These are phyloP conservation scores for Saitozyma sp. DNA, from an alignment of 768 basidiomycete genomes.

Conservation along the genomic window DNA sequence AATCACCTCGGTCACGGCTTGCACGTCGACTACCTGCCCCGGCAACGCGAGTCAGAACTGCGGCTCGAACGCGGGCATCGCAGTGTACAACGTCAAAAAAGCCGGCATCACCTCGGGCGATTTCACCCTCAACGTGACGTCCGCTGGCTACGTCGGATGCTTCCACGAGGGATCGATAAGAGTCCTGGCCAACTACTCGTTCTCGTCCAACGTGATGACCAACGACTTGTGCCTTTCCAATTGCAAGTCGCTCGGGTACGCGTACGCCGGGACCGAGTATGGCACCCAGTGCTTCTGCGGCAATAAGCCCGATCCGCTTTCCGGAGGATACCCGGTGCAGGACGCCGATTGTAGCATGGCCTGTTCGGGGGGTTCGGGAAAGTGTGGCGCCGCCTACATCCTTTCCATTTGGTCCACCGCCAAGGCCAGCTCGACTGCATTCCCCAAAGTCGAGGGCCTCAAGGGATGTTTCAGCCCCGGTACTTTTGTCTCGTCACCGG, in stretches of 20 bases:
- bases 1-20: background rate
- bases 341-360: constrained; percentile 5
- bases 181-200: constrained; percentile 13
- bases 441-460: constrained; percentile 22
- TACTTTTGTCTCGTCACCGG: constrained; percentile 16
- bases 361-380: constrained; percentile 13
- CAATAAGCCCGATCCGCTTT: constrained; percentile 13
- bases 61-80: background rate
- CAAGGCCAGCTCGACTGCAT: constrained; percentile 7
- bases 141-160: constrained; percentile 28
- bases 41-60: too few species aligned
- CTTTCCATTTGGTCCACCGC: constrained; percentile 17
- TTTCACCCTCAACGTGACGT: background rate
- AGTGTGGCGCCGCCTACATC: constrained; percentile 22
- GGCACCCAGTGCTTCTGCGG: constrained; percentile 18
- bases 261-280: constrained; percentile 24
- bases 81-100: too few species aligned
- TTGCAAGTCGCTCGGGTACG: constrained; percentile 14
- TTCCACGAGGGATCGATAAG: constrained; percentile 15
- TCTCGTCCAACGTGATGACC: constrained; percentile 22
- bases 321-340: constrained; percentile 16
- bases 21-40: background rate
- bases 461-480: constrained; percentile 30
- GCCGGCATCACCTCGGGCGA: background rate
- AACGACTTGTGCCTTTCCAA: constrained; percentile 24